phyloP scores from a whole-genome alignment of 768 basidiomycete genomes.

The Rhodotorula kratochvilovae region DNA sequence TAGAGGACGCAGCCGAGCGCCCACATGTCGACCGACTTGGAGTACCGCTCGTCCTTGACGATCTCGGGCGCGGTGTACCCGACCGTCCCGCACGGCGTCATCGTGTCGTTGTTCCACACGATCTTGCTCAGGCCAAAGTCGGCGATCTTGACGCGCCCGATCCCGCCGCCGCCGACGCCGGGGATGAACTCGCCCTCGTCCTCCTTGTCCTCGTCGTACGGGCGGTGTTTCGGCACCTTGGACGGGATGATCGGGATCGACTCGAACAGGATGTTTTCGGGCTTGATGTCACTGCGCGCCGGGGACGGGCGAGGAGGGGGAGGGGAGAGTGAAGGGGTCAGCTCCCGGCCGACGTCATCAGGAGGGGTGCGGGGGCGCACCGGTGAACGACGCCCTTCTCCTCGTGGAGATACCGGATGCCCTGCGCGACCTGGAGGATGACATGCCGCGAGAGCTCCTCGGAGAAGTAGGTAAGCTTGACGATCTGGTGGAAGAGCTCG shows the following conservation, averaged over 20 bases:
- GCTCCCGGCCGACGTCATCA: background rate
- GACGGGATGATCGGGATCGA: constrained; percentile 87
- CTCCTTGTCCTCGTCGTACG: constrained; percentile 96
- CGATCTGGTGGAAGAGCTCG: constrained; percentile 97
- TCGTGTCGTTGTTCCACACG: constrained; percentile 98
- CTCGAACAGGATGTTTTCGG: constrained; percentile 92
- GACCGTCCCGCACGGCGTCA: constrained; percentile 99
- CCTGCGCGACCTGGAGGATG: constrained; percentile 74
- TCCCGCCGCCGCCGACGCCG: constrained; percentile 91
- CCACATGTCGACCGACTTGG: constrained; percentile 99
- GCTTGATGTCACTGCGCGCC: constrained; percentile 76
- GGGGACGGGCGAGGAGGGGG: background rate
- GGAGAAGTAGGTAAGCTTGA: constrained; percentile 97
- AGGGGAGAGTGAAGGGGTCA: background rate
- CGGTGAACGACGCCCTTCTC: constrained; percentile 97
- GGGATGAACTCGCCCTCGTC: constrained; percentile 94
- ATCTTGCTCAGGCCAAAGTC: constrained; percentile 97
- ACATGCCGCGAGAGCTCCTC: constrained; percentile 96
- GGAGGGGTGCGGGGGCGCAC: constrained; percentile 44
- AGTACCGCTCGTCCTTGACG: constrained; percentile 95
- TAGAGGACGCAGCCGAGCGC: constrained; percentile 98
- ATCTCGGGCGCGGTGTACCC: constrained; percentile 99
- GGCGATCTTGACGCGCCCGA: constrained; percentile 96
- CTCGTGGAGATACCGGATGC: constrained; percentile 91
- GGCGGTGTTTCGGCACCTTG: constrained; percentile 65